Evolutionary conservation across 192 early-diverging fungal genomes (phyloP).

Genomic region (Coemansia erecta): DNA sequence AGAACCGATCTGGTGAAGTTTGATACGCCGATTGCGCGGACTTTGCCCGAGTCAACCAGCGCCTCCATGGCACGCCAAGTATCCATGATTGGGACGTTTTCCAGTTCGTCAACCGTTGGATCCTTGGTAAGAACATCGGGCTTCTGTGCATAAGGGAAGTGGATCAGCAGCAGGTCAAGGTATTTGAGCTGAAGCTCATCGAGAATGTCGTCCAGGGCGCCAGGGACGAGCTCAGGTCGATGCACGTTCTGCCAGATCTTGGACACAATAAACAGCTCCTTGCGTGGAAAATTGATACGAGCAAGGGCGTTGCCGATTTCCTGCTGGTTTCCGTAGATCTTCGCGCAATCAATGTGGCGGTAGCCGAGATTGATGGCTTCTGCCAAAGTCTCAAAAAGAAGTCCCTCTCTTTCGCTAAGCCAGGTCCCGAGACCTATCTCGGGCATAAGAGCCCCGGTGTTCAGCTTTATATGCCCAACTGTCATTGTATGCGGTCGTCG

Average conservation of each 20-base stretch:
- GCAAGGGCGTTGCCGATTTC: conserved; percentile 77
- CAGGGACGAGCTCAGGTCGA: conserved; percentile 59
- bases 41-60: conserved; percentile 67
- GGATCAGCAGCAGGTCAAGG: conserved; percentile 81
- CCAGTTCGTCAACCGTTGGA: conserved; percentile 35
- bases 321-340: conserved; percentile 70
- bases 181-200: conserved; percentile 69
- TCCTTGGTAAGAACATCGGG: conserved; percentile 30
- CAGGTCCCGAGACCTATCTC: conserved; percentile 65
- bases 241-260: conserved; percentile 73
- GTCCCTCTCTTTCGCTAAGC: conserved; percentile 56
- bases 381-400: conserved; percentile 60
- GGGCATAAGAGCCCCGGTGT: conserved; percentile 66
- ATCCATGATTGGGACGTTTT: conserved; percentile 60
- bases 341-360: conserved; percentile 71
- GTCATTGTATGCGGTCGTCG: conserved; percentile 3
- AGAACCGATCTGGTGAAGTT: conserved; percentile 70
- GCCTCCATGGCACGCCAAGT: conserved; percentile 86
- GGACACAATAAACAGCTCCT: conserved; percentile 77
- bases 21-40: conserved; percentile 80
- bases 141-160: conserved; percentile 75
- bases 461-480: conserved; percentile 54
- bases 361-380: conserved; percentile 66
- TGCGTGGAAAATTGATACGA: conserved; percentile 60
- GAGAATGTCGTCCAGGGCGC: conserved; percentile 64